Conservation (phyloP, 2,329 filamentous ascomycete genomes). For the Dendryphion nanum region DNA sequence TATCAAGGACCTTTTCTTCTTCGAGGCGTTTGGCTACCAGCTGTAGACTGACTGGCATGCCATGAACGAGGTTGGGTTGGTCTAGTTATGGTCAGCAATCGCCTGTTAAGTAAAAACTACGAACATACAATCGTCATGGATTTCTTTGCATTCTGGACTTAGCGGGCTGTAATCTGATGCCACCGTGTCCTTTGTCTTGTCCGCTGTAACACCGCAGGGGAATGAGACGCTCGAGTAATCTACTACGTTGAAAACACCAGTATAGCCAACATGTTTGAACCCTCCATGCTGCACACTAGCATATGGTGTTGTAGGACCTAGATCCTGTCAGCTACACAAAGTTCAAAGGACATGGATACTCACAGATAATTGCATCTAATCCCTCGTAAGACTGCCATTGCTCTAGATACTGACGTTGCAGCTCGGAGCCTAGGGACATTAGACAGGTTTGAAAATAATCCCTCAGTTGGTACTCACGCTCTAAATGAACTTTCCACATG, state of each 20-base stretch:
- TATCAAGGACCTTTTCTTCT: conserved; percentile 44
- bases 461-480: conserved; percentile 32
- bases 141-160: conserved; percentile 40
- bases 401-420: conserved; percentile 45
- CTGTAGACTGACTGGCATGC: conserved; percentile 45
- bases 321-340: too few relatives aligned
- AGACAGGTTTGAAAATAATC: too few relatives aligned
- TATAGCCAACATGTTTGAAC: conserved; percentile 48
- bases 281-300: conserved; percentile 42
- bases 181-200: conserved; percentile 38
- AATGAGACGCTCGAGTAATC: conserved; percentile 49
- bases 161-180: conserved; percentile 22
- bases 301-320: conserved; percentile 47
- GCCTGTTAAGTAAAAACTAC: too few relatives aligned
- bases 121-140: conserved; percentile 43
- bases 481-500: conserved; percentile 51
- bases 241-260: conserved; percentile 49
- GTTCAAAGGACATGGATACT: conserved; percentile 3
- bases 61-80: conserved; percentile 39
- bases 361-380: conserved; percentile 46
- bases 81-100: conserved; percentile 21
- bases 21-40: conserved; percentile 42
- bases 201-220: conserved; percentile 40
- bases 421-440: conserved; percentile 26
- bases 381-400: conserved; percentile 43